A percentile compares a stretch with the other conserved stretches of the same genome.
These are phyloP conservation scores for Leptographium wingfieldii DNA, from an alignment of 2,329 filamentous ascomycete species.

Conservation along the genomic window DNA sequence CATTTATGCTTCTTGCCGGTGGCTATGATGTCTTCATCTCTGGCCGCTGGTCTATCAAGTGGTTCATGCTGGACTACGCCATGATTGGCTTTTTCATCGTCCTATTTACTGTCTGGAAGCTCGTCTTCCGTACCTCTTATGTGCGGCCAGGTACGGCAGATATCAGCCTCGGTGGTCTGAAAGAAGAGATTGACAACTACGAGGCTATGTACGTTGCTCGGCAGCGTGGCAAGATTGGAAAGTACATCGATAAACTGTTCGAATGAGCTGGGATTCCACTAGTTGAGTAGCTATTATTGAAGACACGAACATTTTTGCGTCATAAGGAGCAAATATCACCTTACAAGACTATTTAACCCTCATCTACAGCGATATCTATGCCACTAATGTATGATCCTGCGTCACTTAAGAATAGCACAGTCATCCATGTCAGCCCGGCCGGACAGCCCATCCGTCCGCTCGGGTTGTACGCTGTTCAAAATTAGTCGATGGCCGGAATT, in stretches of 20 bases:
- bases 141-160: conserved; percentile 12
- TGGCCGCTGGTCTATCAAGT: conserved; percentile 8
- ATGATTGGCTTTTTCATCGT: conserved; percentile 10
- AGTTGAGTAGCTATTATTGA: not conserved
- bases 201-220: conserved; percentile 7
- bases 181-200: conserved; percentile 26
- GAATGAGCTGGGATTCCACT: not conserved
- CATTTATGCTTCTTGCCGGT: conserved; percentile 5
- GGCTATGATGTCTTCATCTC: conserved; percentile 8
- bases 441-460: conserved; percentile 52
- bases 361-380: conserved; percentile 52
- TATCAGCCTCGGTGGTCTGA: conserved; percentile 12
- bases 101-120: conserved; percentile 4
- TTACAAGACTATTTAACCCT: conserved; percentile 22
- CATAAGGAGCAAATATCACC: too few relatives aligned
- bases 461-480: conserved; percentile 51
- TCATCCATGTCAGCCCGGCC: conserved; percentile 48
- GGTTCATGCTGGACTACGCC: conserved; percentile 11
- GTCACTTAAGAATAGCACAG: conserved; percentile 46
- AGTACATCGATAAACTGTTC: conserved; percentile 6
- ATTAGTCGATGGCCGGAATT: conserved; percentile 59
- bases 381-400: conserved; percentile 59
- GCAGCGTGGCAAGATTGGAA: not conserved
- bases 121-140: conserved; percentile 4
- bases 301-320: too few relatives aligned